Conservation (phyloP, 179 eudicot genomes). For the Spergularia azorica region DNA sequence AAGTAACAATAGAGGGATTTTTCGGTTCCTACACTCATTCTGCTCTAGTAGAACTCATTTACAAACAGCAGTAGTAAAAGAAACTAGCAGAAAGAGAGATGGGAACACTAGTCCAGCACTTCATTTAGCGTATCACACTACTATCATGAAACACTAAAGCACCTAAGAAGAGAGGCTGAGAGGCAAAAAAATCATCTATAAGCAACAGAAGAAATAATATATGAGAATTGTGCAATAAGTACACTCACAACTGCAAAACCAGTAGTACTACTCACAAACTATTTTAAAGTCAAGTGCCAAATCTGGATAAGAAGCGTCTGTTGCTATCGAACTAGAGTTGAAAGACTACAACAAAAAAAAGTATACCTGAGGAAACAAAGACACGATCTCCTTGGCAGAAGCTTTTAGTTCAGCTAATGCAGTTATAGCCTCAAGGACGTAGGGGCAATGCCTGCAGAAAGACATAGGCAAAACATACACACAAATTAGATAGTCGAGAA, state of each 20-base stretch:
- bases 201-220: neutral
- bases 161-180: neutral
- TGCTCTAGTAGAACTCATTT: too few relatives aligned
- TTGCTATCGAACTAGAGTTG: neutral
- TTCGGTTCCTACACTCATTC: too few relatives aligned
- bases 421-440: conserved; percentile 75
- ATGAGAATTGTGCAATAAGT: neutral
- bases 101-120: neutral
- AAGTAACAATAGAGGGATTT: too few relatives aligned
- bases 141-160: neutral
- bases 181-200: neutral
- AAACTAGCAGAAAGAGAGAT: neutral
- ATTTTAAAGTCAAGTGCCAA: conserved; percentile 4
- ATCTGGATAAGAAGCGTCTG: neutral
- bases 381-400: conserved; percentile 77
- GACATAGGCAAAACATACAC: conserved; percentile 15
- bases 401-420: conserved; percentile 93
- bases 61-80: neutral
- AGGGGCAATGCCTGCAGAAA: conserved; percentile 73
- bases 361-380: conserved; percentile 85
- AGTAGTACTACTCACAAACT: neutral
- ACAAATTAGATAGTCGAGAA: neutral
- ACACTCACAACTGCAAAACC: neutral
- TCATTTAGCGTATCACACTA: neutral
- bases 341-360: neutral